Conservation (phyloP, 441 rosid genomes). For the Arabidopsis lyrata region DNA sequence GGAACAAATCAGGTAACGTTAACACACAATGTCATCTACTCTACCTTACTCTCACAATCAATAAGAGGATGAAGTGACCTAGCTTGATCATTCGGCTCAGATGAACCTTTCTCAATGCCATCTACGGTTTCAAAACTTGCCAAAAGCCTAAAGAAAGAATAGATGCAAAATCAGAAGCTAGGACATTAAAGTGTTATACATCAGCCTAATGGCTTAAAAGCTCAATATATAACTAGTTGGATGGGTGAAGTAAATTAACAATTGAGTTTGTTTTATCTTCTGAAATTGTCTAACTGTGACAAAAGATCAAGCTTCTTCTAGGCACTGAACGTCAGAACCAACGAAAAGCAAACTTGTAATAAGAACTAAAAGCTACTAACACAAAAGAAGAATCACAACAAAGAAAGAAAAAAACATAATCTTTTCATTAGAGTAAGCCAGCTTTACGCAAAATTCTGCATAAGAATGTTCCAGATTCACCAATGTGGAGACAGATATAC, state of each 20-base stretch:
- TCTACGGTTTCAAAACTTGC: constrained; percentile 53
- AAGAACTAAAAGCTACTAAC: not conserved
- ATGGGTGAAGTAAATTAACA: too few relatives aligned
- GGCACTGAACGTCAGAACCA: constrained; percentile 1
- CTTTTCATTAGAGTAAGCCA: constrained; percentile 21
- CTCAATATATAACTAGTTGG: not conserved
- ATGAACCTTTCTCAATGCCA: constrained; percentile 48
- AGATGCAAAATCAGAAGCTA: constrained; percentile 16
- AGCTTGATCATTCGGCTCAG: constrained; percentile 47
- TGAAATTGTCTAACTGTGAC: constrained; percentile 6
- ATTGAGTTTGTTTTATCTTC: constrained; percentile 7
- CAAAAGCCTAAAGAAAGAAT: constrained; percentile 61
- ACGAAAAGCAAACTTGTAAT: not conserved
- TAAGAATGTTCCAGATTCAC: constrained; percentile 38
- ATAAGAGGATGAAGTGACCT: constrained; percentile 54
- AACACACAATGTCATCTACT: constrained; percentile 34
- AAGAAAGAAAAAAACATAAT: constrained; percentile 31
- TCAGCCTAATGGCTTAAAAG: not conserved
- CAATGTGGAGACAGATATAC: constrained; percentile 24
- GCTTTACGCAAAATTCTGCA: constrained; percentile 40
- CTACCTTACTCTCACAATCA: constrained; percentile 78
- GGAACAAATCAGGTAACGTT: not conserved
- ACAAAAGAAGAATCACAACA: constrained; percentile 27
- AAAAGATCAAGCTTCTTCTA: constrained; percentile 18
- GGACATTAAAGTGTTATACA: not conserved